Evolutionary conservation across 148 eudicot genomes (phyloP).

Genomic region (Linanthus parryae): DNA sequence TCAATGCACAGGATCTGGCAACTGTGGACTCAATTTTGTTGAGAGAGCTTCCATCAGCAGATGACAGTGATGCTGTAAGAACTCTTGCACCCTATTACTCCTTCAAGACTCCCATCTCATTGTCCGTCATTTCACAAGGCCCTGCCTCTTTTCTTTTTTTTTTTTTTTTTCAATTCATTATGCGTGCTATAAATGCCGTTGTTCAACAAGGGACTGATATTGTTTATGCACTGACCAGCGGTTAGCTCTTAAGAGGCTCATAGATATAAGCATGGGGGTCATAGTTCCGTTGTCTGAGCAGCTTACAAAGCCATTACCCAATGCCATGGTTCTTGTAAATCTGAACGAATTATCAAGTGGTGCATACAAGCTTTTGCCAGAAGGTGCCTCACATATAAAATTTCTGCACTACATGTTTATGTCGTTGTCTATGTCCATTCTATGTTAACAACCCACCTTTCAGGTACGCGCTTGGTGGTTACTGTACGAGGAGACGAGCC

Average conservation of each 20-base stretch:
- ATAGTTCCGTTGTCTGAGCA: slow-evolving; percentile 91
- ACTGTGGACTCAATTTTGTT: slow-evolving; percentile 92
- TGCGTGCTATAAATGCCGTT: no score
- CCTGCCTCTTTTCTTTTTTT: no score
- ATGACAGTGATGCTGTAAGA: slow-evolving; percentile 82
- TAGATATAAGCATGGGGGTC: slow-evolving; percentile 87
- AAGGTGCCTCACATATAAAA: slow-evolving; percentile 36
- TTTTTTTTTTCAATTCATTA: no score
- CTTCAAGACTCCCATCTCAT: no score
- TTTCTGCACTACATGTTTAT: slow-evolving; percentile 1
- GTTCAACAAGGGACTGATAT: no score
- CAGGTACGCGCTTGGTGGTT: slow-evolving; percentile 90
- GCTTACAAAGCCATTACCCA: slow-evolving; percentile 85
- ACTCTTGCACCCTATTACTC: no score
- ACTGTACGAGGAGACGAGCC: slow-evolving; percentile 93
- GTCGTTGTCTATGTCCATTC: neutral
- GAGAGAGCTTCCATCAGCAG: slow-evolving; percentile 78
- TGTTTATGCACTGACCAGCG: no score
- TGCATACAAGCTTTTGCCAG: slow-evolving; percentile 88
- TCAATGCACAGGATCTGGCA: slow-evolving; percentile 76
- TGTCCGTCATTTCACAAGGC: no score
- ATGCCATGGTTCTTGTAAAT: slow-evolving; percentile 76
- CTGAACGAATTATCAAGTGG: slow-evolving; percentile 76
- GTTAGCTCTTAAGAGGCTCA: slow-evolving; percentile 88
- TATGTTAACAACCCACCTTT: slow-evolving; percentile 7